Base-by-base conservation (phyloP, 805 yeast genomes). In the Barnettozyma pratensis region DNA sequence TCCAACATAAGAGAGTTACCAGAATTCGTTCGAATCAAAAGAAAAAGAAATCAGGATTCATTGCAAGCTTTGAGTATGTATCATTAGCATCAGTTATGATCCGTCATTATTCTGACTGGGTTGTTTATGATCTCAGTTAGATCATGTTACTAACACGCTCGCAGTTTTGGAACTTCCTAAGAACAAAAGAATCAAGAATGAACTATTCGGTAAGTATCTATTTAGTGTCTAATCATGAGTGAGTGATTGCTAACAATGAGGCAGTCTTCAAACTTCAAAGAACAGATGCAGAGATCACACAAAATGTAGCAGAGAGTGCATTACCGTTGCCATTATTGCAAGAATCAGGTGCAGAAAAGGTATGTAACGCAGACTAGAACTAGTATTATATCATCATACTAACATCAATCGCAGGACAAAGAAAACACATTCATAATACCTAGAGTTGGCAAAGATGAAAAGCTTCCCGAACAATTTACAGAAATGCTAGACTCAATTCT, bases 21-120 rank as follows among this genome's bases (percentile, higher is more conserved):
- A 1, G 77, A 76, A 46, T 73, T 85, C 28, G 81, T 92, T 39
- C 76, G 97, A 50, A 86, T 92, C 62, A 92, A 94, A 66, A 76
- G 98, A 50, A 85, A 85, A 60, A 75, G 97, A 51, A 83, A 80
- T 46, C 94, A 89, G 59, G 97, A 88, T 56, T 96, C 97, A 3
- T 72, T 92, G 27, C 89, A 87, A 56, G 96, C 97, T 1, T 73
- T 91, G 58, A 57, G 72, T 70, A 59, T 41, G 72, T 61, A 19
- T 19, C 19, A 19, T 19, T 19, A 19, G 19, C 19, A 19, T 19
- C 19, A 19, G 19, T 19, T 19, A 19, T 19, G 19, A 19, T 19
- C 19, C 19, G 19, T 19, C 19, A 19, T 19, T 19, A 19, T 19
- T 19, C 19, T 19, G 19, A 19, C 19, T 19, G 19, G 19, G 19